A percentile compares a stretch with the other conserved stretches of the same genome.
Evolutionary conservation across 192 early-diverging fungal species (phyloP).

Genomic region (Gaertneriomyces sp.): DNA sequence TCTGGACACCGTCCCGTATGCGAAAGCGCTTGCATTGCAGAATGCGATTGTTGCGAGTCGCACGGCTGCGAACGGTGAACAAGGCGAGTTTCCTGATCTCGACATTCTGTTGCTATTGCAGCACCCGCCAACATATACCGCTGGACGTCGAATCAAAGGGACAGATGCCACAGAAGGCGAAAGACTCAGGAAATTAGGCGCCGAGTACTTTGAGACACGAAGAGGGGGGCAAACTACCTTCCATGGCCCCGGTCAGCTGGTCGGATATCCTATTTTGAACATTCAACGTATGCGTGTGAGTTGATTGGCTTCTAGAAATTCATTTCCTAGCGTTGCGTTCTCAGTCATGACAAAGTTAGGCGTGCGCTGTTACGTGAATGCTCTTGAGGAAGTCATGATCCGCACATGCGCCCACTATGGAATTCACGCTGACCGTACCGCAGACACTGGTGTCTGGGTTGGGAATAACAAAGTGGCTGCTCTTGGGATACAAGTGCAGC

Average conservation of each 20-base stretch:
- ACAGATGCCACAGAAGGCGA: constrained; percentile 46
- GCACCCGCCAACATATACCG: constrained; percentile 90
- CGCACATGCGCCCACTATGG: constrained; percentile 63
- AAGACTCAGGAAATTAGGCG: constrained; percentile 52
- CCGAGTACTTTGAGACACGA: constrained; percentile 70
- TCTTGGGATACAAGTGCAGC: constrained; percentile 81
- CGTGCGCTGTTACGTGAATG: constrained; percentile 73
- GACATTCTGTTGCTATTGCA: constrained; percentile 48
- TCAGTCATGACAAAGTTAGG: constrained; percentile 31
- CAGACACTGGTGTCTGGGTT: constrained; percentile 93
- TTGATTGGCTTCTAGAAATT: not conserved
- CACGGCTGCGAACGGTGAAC: not conserved
- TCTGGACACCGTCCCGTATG: constrained; percentile 47
- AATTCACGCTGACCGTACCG: constrained; percentile 59
- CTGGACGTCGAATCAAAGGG: constrained; percentile 77
- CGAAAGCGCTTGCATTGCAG: constrained; percentile 58
- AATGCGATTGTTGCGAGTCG: constrained; percentile 51
- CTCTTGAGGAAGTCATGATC: constrained; percentile 75
- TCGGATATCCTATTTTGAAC: constrained; percentile 89
- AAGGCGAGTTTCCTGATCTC: not conserved
- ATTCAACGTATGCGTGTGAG: constrained; percentile 66
- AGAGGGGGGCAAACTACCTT: constrained; percentile 94
- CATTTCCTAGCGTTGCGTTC: not conserved
- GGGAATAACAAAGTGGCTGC: constrained; percentile 86
- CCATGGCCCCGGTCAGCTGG: constrained; percentile 96